Base-by-base conservation (phyloP, 495 filamentous ascomycete genomes). In the Lichina pygmaea region DNA sequence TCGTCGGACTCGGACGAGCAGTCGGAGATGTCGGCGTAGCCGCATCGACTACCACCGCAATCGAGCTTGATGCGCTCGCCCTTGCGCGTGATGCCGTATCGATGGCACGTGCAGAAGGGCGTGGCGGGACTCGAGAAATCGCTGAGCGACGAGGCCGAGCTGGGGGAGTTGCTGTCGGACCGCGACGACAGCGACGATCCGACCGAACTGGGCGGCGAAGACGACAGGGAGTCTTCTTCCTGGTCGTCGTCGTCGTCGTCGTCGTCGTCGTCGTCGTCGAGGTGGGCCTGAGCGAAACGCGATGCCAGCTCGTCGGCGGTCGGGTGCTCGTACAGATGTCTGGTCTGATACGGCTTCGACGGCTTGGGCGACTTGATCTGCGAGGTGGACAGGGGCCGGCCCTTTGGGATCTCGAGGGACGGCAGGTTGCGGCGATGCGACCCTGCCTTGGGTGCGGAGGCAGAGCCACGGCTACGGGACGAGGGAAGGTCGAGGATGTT, bases 61-160 rank as follows among this genome's bases (percentile, higher is more conserved):
- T 93, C 85, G 50, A 93, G 73, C 71, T 84, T 89, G 71, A 93
- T 78, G 47, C 83, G 72, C 57, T 85, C 78, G 49, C 85, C 85
- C 63, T 75, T 74, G 62, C 84, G 80, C 48, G 85, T 94, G 67
- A 94, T 91, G 46, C 85, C 85, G 66, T 89, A 94, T 66, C 85
- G 82, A 54, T 94, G 81, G 62, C 85, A 93, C 48, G 72, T 77
- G 70, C 85, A 94, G 57, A 60, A 58, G 9, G 42, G 17, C 30
- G 43, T 60, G 50, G 60, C 58, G 58, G 59, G 65, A 56, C 63
- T 61, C 9, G 64, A 66, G 59, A 72, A 71, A 57, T 81, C 80
- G 52, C 70, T 78, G 53, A 86, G 65, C 45, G 72, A 81, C 40
- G 69, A 69, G n/a, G 80, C 67, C 30, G 78, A 81, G 41, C 66